phyloP scores from a whole-genome alignment of 1,284 basidiomycete species.

The Sporisorium graminicola region DNA sequence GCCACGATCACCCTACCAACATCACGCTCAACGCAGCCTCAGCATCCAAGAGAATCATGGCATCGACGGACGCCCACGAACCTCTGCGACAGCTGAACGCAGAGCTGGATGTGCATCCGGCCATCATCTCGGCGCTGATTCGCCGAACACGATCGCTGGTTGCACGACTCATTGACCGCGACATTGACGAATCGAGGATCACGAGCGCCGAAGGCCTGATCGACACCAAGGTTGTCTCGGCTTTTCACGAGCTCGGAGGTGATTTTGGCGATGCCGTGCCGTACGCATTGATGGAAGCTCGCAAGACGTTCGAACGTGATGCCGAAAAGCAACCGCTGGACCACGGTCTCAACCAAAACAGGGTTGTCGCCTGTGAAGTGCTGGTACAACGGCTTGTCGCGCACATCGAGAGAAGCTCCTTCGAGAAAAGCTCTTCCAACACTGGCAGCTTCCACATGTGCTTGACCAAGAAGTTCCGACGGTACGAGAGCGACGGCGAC shows the following conservation, averaged over 20 bases:
- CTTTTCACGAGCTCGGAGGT: slow-evolving; percentile 56
- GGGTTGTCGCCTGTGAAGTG: slow-evolving; percentile 54
- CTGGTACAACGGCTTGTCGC: slow-evolving; percentile 55
- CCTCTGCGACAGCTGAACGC: slow-evolving; percentile 39
- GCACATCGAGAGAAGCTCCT: slow-evolving; percentile 36
- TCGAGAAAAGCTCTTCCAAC: slow-evolving; percentile 19
- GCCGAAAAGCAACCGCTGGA: slow-evolving; percentile 35
- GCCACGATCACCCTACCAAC: background rate
- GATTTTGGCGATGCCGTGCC: slow-evolving; percentile 60
- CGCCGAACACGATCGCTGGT: slow-evolving; percentile 52
- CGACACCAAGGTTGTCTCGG: slow-evolving; percentile 37
- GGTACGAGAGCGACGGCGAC: slow-evolving; percentile 56
- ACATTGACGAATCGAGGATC: slow-evolving; percentile 56
- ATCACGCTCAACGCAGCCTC: background rate
- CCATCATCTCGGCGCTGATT: slow-evolving; percentile 53
- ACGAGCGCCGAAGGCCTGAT: slow-evolving; percentile 52
- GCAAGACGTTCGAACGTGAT: slow-evolving; percentile 44
- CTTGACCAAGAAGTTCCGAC: slow-evolving; percentile 56
- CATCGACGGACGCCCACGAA: slow-evolving; percentile 23
- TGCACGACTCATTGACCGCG: slow-evolving; percentile 49
- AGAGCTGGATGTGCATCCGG: slow-evolving; percentile 47
- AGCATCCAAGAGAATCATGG: slow-evolving; percentile 1
- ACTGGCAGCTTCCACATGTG: slow-evolving; percentile 35
- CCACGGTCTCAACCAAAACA: slow-evolving; percentile 29
- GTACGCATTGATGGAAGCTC: slow-evolving; percentile 56